phyloP scores from a whole-genome alignment of 2,329 filamentous ascomycete genomes.

The Monilinia polystroma region DNA sequence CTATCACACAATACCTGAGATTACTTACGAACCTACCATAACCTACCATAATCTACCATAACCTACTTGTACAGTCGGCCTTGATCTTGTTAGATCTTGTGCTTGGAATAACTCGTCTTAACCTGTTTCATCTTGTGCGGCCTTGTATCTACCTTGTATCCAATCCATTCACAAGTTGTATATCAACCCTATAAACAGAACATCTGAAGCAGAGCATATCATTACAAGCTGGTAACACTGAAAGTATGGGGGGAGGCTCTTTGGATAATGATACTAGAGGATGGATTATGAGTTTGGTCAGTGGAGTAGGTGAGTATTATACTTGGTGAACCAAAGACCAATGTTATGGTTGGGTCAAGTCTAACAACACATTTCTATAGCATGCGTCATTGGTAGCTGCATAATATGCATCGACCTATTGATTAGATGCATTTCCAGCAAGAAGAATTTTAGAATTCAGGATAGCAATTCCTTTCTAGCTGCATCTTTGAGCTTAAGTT shows the following conservation, averaged over 20 bases:
- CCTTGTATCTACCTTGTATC: background rate
- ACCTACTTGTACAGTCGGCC: background rate
- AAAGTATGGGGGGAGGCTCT: constrained; percentile 28
- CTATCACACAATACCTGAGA: background rate
- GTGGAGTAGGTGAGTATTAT: constrained; percentile 60
- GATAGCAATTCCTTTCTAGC: constrained; percentile 88
- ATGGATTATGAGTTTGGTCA: constrained; percentile 90
- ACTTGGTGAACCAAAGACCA: background rate
- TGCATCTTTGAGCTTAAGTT: constrained; percentile 84
- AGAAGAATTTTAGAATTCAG: constrained; percentile 79
- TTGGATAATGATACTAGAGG: constrained; percentile 81
- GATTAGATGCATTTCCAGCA: constrained; percentile 69
- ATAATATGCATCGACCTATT: constrained; percentile 86
- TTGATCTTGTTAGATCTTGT: background rate
- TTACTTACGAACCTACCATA: background rate
- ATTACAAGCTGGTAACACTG: background rate
- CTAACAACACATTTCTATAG: constrained; percentile 37
- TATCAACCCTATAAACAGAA: background rate
- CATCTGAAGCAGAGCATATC: background rate
- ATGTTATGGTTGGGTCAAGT: background rate
- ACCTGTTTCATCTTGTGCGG: background rate
- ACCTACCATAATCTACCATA: background rate
- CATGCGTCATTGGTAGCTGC: constrained; percentile 71
- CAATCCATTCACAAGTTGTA: background rate
- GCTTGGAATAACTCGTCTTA: too few species aligned